A percentile compares a stretch with the other conserved stretches of the same genome.
Conservation (phyloP, 345 rosid genomes). For the Mercurialis annua region DNA sequence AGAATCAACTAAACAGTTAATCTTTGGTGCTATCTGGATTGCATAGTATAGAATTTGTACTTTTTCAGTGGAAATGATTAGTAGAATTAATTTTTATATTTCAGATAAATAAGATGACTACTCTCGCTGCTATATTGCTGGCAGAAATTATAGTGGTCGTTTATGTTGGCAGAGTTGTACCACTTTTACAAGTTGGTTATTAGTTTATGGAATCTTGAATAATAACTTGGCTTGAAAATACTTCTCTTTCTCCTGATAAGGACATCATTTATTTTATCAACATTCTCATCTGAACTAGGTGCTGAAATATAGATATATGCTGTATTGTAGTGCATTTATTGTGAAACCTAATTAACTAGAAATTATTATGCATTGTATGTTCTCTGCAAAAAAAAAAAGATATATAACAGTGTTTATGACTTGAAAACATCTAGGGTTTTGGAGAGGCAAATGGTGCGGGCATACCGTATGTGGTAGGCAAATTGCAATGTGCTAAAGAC, state of each 20-base stretch:
- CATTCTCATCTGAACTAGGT: neutral
- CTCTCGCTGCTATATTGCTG: no score
- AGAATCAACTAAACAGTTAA: neutral
- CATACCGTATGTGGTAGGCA: conserved; percentile 50
- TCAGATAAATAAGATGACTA: no score
- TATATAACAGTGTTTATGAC: conserved; percentile 8
- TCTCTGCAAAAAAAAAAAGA: neutral
- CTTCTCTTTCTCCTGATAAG: neutral
- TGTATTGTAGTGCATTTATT: neutral
- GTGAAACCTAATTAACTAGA: neutral
- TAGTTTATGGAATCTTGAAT: neutral
- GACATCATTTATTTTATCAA: neutral
- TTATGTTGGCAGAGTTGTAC: neutral
- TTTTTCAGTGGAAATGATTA: no score
- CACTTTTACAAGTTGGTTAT: neutral
- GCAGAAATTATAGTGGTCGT: neutral
- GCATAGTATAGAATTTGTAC: no score
- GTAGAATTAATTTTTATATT: no score
- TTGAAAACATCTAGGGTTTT: conserved; percentile 44
- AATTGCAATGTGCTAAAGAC: conserved; percentile 63
- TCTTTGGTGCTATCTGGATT: neutral
- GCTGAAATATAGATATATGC: neutral
- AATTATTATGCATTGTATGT: neutral
- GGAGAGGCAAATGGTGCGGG: conserved; percentile 47
- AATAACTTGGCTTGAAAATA: neutral